Evolutionary conservation across 2,329 filamentous ascomycete species (phyloP).

Genomic region (Cladophialophora carrionii): DNA sequence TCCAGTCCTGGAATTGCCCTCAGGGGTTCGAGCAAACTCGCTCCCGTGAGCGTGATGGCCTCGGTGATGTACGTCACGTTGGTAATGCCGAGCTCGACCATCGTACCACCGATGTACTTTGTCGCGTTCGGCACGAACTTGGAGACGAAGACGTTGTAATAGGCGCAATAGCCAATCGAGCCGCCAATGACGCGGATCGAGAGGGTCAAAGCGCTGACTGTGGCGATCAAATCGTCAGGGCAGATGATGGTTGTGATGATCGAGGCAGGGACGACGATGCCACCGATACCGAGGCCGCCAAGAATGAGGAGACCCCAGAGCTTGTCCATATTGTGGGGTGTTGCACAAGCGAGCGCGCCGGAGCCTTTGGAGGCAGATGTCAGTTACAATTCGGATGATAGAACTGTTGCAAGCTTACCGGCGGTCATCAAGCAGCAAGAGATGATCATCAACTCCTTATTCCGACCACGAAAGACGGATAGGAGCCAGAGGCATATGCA

Average conservation of each 20-base stretch:
- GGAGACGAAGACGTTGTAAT: slow-evolving; percentile 56
- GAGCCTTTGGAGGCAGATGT: slow-evolving; percentile 44
- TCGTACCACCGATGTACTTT: slow-evolving; percentile 56
- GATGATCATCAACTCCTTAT: slow-evolving; percentile 62
- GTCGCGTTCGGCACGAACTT: slow-evolving; percentile 53
- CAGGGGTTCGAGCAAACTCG: slow-evolving; percentile 50
- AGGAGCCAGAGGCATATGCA: slow-evolving; percentile 62
- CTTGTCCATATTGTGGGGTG: slow-evolving; percentile 56
- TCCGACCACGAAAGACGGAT: slow-evolving; percentile 59
- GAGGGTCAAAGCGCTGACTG: slow-evolving; percentile 68
- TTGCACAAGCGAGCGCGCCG: slow-evolving; percentile 58
- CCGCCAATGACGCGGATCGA: slow-evolving; percentile 70
- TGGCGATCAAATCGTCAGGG: slow-evolving; percentile 69
- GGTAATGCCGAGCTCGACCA: slow-evolving; percentile 57
- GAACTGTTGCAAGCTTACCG: slow-evolving; percentile 10
- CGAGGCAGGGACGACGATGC: slow-evolving; percentile 68
- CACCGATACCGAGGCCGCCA: slow-evolving; percentile 67
- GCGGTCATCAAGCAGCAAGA: slow-evolving; percentile 68
- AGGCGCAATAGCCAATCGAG: slow-evolving; percentile 63
- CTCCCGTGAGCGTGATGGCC: slow-evolving; percentile 59
- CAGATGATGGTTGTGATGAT: slow-evolving; percentile 72
- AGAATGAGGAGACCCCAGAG: slow-evolving; percentile 64
- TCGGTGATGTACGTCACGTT: slow-evolving; percentile 52
- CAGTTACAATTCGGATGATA: neutral
- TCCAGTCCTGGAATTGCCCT: slow-evolving; percentile 52